phyloP scores from a whole-genome alignment of 176 grass and related monocot species.

The Avena sativa region DNA sequence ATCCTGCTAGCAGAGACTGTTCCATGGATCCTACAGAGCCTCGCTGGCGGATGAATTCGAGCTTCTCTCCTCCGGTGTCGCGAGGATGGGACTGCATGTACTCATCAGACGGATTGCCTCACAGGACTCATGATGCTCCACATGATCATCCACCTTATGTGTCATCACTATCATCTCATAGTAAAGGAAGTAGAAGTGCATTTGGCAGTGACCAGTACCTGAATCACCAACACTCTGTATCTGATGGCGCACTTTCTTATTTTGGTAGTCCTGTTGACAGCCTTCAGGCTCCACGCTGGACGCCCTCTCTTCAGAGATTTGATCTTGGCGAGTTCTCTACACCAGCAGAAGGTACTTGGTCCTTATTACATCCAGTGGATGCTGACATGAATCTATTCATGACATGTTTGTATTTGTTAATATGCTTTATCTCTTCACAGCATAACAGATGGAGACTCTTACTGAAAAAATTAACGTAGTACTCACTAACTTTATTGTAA shows the following conservation, averaged over 20 bases:
- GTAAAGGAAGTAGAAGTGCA: conserved; percentile 69
- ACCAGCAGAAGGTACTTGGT: conserved; percentile 68
- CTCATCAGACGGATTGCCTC: conserved; percentile 67
- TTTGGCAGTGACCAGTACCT: conserved; percentile 71
- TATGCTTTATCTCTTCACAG: conserved; percentile 16
- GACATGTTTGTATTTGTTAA: conserved; percentile 6
- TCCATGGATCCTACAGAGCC: conserved; percentile 93
- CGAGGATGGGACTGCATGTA: conserved; percentile 75
- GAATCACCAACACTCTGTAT: conserved; percentile 88
- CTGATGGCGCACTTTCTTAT: conserved; percentile 95
- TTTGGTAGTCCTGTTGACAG: conserved; percentile 87
- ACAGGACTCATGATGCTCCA: conserved; percentile 61
- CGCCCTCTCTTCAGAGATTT: conserved; percentile 83
- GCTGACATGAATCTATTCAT: neutral
- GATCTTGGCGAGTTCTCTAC: conserved; percentile 91
- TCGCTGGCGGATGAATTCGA: conserved; percentile 85
- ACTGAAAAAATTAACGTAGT: neutral
- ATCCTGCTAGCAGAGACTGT: conserved; percentile 61
- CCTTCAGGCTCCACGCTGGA: conserved; percentile 79
- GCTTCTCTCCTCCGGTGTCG: conserved; percentile 84
- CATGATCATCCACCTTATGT: conserved; percentile 54
- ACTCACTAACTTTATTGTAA: neutral
- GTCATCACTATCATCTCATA: conserved; percentile 65
- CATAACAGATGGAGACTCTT: neutral
- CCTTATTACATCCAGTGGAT: conserved; percentile 23